phyloP scores from a whole-genome alignment of 371 early-diverging fungal species.

The Apophysomyces ossiformis region DNA sequence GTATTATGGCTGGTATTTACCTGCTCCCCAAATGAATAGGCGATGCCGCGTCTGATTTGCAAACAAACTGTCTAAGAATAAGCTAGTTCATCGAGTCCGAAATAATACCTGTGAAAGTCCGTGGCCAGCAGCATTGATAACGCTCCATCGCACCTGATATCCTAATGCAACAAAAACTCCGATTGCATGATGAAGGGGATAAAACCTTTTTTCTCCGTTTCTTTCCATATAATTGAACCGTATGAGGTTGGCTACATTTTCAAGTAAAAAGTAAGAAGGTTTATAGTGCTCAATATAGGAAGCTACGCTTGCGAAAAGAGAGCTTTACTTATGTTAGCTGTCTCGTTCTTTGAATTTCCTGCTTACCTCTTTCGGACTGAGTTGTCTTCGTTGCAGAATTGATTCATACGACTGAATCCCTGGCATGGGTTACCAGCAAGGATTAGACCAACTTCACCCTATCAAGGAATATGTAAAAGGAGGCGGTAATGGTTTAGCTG shows the following conservation, averaged over 20 bases:
- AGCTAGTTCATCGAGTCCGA: too few relatives aligned
- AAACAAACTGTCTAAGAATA: too few relatives aligned
- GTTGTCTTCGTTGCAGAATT: not conserved
- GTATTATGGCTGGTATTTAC: not conserved
- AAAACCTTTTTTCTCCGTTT: not conserved
- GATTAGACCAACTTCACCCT: slow-evolving; percentile 36
- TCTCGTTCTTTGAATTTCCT: not conserved
- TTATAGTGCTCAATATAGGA: slow-evolving; percentile 30
- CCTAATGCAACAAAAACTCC: slow-evolving; percentile 24
- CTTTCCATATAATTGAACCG: not conserved
- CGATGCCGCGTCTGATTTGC: slow-evolving; percentile 19
- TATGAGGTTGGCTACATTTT: slow-evolving; percentile 28
- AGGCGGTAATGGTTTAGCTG: not conserved
- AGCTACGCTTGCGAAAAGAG: slow-evolving; percentile 27
- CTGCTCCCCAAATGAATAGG: slow-evolving; percentile 33
- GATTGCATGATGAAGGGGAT: slow-evolving; percentile 21
- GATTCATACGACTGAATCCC: slow-evolving; percentile 29
- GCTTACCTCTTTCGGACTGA: slow-evolving; percentile 10
- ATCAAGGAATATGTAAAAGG: not conserved
- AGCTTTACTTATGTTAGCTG: slow-evolving; percentile 15
- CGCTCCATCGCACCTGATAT: slow-evolving; percentile 27
- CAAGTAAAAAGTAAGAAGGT: slow-evolving; percentile 28
- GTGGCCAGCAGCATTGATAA: slow-evolving; percentile 23
- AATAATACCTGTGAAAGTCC: slow-evolving; percentile 21
- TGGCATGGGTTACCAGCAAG: slow-evolving; percentile 39